Evolutionary conservation across 345 rosid species (phyloP).

Genomic region (Melaleuca alternifolia): DNA sequence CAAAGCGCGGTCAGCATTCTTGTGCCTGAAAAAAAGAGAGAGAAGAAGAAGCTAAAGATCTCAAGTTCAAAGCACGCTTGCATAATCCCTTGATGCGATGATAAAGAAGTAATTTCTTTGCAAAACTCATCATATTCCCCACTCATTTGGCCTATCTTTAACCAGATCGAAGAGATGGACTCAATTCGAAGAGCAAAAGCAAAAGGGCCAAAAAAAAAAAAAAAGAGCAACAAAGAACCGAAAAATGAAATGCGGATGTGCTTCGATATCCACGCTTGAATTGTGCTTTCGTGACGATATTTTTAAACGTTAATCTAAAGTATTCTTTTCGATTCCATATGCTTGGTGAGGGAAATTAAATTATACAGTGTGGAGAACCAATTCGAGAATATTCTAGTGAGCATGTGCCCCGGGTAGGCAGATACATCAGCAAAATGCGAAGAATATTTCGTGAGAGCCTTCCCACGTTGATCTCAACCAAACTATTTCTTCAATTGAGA

Average conservation of each 20-base stretch:
- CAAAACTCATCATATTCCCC: neutral
- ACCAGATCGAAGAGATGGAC: neutral
- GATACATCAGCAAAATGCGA: neutral
- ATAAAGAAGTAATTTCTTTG: neutral
- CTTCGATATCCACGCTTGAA: neutral
- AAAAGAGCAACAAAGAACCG: neutral
- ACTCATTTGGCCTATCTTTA: neutral
- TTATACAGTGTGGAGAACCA: neutral
- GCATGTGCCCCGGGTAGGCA: neutral
- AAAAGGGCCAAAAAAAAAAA: neutral
- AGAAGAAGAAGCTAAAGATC: neutral
- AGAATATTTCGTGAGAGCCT: neutral
- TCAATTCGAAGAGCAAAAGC: neutral
- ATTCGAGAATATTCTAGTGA: neutral
- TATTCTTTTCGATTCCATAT: neutral
- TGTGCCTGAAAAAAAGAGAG: neutral
- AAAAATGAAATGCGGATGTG: neutral
- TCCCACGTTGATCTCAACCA: neutral
- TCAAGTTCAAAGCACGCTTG: neutral
- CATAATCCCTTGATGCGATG: neutral
- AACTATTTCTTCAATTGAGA: neutral
- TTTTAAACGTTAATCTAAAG: neutral
- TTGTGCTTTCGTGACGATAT: neutral
- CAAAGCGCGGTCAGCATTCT: neutral
- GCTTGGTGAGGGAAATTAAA: neutral